Conservation (phyloP, 768 basidiomycete species). For the Mycena floridula region DNA sequence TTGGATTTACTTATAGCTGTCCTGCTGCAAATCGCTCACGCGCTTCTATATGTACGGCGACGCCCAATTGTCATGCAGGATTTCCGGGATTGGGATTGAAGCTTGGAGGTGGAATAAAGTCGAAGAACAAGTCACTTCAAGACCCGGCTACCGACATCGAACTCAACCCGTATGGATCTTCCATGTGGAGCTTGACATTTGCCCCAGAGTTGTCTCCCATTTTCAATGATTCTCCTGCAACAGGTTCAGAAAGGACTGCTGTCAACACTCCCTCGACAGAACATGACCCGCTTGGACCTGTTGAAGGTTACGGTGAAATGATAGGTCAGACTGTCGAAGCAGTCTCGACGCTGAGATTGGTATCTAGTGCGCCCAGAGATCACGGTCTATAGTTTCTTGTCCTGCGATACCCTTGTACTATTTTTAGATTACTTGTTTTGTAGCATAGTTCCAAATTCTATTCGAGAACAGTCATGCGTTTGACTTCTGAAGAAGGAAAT, state of each 20-base stretch:
- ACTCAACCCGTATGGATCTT: background rate
- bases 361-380: too few relatives aligned
- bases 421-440: too few relatives aligned
- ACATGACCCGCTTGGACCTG: too few relatives aligned
- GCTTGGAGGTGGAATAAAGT: background rate
- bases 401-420: too few relatives aligned
- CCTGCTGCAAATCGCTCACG: constrained; percentile 24
- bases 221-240: background rate
- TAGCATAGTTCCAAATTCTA: too few relatives aligned
- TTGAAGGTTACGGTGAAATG: too few relatives aligned
- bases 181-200: background rate
- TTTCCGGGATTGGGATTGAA: background rate
- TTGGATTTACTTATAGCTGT: constrained; percentile 40
- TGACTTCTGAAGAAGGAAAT: too few relatives aligned
- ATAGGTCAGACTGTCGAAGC: too few relatives aligned
- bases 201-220: background rate
- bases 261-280: background rate
- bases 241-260: background rate
- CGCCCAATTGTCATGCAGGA: constrained; percentile 14
- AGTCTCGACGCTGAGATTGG: too few relatives aligned
- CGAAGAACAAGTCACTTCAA: background rate
- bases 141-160: background rate
- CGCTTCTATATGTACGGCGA: constrained; percentile 21
- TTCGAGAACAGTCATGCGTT: too few relatives aligned
- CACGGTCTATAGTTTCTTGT: too few relatives aligned